A percentile compares a stretch with the other conserved stretches of the same genome.
Conservation (phyloP, 2,329 filamentous ascomycete species). For the Chrysosporium keratinophilum region DNA sequence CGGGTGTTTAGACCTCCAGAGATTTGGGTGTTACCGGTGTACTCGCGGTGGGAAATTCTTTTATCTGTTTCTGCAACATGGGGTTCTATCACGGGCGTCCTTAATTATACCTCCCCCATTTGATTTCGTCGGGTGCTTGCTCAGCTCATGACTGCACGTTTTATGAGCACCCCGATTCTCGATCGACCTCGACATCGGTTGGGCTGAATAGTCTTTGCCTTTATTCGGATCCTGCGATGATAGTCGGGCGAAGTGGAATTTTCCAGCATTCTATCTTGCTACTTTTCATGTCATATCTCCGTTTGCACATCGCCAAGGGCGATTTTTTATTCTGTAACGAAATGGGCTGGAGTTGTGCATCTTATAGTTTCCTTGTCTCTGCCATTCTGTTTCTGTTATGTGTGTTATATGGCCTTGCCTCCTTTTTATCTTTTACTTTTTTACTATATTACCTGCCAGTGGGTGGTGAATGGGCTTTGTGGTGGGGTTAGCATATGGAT, state of each 20-base stretch:
- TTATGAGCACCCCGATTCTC: conserved; percentile 1
- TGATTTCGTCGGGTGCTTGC: not conserved
- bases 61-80: conserved; percentile 2
- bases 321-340: conserved; percentile 5
- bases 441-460: conserved; percentile 16
- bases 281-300: conserved; percentile 4
- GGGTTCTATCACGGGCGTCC: not conserved
- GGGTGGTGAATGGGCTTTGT: not conserved
- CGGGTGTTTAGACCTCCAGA: conserved; percentile 12
- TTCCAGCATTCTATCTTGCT: not conserved
- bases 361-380: conserved; percentile 25
- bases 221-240: not conserved
- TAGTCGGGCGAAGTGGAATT: not conserved
- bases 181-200: conserved; percentile 3
- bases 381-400: conserved; percentile 16
- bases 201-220: not conserved
- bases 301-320: not conserved
- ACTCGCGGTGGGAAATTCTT: conserved; percentile 9
- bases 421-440: conserved; percentile 18
- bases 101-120: conserved; percentile 3
- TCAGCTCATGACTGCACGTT: not conserved
- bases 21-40: conserved; percentile 14
- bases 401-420: conserved; percentile 18
- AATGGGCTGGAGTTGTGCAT: conserved; percentile 18
- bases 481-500: conserved; percentile 1